Conservation (phyloP, 805 yeast species). For the Lipomyces orientalis region DNA sequence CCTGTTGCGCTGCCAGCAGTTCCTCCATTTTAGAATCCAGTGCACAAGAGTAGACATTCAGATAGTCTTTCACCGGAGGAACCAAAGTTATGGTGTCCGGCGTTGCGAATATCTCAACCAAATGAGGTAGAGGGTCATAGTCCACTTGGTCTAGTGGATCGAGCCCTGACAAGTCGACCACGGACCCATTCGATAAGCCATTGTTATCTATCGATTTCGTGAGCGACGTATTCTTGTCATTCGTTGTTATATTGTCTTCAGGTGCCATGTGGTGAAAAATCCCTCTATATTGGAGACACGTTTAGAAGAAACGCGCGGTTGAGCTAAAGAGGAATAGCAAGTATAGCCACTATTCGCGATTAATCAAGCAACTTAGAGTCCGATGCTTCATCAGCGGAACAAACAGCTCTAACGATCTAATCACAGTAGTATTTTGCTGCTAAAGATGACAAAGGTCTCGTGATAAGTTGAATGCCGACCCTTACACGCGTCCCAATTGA, state of each 20-base stretch:
- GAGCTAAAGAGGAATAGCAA: not conserved
- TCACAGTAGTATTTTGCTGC: not conserved
- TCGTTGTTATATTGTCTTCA: not conserved
- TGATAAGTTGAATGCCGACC: not conserved
- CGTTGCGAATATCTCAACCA: constrained; percentile 28
- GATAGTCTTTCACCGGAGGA: constrained; percentile 6
- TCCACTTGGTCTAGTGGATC: constrained; percentile 35
- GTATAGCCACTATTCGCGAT: not conserved
- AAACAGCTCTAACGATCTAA: not conserved
- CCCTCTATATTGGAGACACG: not conserved
- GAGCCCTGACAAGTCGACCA: not conserved
- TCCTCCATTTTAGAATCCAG: constrained; percentile 25
- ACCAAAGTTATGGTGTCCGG: constrained; percentile 15
- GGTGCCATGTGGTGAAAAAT: not conserved
- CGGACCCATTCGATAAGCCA: not conserved
- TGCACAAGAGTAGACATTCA: constrained; percentile 8
- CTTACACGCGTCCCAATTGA: not conserved
- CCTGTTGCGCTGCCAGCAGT: constrained; percentile 29
- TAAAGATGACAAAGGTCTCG: not conserved
- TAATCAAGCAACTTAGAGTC: not conserved
- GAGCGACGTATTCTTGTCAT: not conserved
- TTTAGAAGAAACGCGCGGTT: not conserved
- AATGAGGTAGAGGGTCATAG: constrained; percentile 34
- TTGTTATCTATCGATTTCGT: not conserved
- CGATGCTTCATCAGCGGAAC: not conserved